Evolutionary conservation across 148 eudicot species (phyloP).

Genomic region (Persicaria maculosa): DNA sequence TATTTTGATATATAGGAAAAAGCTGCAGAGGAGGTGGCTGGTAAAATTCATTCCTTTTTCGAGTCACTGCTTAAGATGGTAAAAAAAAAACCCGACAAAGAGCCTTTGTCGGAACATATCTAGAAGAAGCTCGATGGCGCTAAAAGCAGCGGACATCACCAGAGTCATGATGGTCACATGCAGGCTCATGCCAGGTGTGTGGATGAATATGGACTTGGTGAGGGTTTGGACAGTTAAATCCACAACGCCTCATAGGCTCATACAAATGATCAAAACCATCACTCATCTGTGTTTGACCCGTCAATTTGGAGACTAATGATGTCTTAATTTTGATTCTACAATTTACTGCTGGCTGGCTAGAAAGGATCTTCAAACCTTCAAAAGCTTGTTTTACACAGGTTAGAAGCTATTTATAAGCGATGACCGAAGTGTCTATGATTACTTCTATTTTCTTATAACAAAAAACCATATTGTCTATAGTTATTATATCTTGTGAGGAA

Average conservation of each 20-base stretch:
- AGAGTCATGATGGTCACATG: conserved; percentile 22
- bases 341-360: no score
- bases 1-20: conserved; percentile 44
- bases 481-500: not conserved
- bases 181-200: conserved; percentile 19
- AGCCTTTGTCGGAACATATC: conserved; percentile 60
- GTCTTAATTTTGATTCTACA: not conserved
- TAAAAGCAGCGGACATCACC: conserved; percentile 22
- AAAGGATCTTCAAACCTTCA: not conserved
- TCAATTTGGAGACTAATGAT: not conserved
- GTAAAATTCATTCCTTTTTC: conserved; percentile 47
- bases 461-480: not conserved
- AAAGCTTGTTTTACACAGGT: not conserved
- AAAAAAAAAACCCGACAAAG: conserved; percentile 36
- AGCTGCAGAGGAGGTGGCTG: conserved; percentile 60
- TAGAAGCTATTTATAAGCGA: not conserved
- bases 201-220: conserved; percentile 23
- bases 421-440: not conserved
- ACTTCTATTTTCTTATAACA: not conserved
- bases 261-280: no score
- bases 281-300: not conserved
- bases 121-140: conserved; percentile 57
- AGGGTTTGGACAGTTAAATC: conserved; percentile 17
- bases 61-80: conserved; percentile 58
- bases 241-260: no score